phyloP scores from a whole-genome alignment of 805 yeast genomes.

The Metschnikowia aberdeeniae region DNA sequence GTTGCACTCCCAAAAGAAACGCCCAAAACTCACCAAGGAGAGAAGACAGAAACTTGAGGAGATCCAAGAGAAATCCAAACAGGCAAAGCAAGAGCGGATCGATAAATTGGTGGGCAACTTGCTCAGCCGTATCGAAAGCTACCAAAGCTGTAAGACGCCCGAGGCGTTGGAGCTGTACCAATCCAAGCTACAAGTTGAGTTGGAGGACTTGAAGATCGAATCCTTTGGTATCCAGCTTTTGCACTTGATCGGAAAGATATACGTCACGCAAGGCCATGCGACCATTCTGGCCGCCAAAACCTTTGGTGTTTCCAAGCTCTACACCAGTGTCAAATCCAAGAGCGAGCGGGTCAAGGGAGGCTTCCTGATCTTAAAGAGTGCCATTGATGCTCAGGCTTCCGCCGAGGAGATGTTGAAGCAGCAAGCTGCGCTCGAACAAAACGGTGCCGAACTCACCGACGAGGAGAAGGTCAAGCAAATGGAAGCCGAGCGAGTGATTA shows the following conservation, averaged over 20 bases:
- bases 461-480: constrained; percentile 41
- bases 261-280: constrained; percentile 69
- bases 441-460: constrained; percentile 28
- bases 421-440: constrained; percentile 47
- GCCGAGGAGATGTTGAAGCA: constrained; percentile 65
- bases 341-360: constrained; percentile 82
- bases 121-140: constrained; percentile 43
- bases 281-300: constrained; percentile 72
- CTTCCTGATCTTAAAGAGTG: constrained; percentile 74
- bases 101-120: constrained; percentile 49
- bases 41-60: constrained; percentile 48
- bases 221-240: constrained; percentile 90
- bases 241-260: constrained; percentile 77
- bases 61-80: constrained; percentile 52
- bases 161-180: constrained; percentile 58
- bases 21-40: constrained; percentile 28
- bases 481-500: constrained; percentile 74
- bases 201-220: constrained; percentile 85
- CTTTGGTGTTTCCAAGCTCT: constrained; percentile 81
- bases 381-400: constrained; percentile 80
- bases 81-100: constrained; percentile 46
- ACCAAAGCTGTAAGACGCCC: constrained; percentile 56
- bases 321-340: constrained; percentile 77
- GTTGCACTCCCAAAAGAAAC: constrained; percentile 25
- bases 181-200: constrained; percentile 53